Percentiles rank a stretch among this genome's conserved stretches.
These are phyloP conservation scores for Suillus hirtellus DNA, from an alignment of 768 basidiomycete genomes.

Conservation along the genomic window DNA sequence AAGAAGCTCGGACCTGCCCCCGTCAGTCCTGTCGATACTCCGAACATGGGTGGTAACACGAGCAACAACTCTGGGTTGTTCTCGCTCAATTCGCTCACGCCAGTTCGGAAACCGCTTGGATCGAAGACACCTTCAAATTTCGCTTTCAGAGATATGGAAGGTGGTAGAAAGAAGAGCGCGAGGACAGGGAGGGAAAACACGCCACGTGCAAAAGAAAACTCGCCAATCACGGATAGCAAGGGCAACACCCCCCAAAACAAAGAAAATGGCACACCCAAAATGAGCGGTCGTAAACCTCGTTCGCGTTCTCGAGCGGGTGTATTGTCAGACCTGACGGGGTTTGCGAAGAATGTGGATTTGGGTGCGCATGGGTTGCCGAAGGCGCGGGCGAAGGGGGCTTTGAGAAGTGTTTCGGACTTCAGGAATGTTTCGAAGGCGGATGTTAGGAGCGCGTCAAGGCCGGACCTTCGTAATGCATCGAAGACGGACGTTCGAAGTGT, in stretches of 20 bases:
- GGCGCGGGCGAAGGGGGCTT: constrained; percentile 27
- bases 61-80: constrained; percentile 4
- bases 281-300: constrained; percentile 31
- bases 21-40: not conserved
- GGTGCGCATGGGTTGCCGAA: constrained; percentile 27
- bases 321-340: constrained; percentile 42
- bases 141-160: not conserved
- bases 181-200: not conserved
- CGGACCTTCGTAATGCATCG: not conserved
- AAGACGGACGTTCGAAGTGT: not conserved
- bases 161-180: not conserved
- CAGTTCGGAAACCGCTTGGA: constrained; percentile 23
- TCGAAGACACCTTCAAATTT: constrained; percentile 20
- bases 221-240: not conserved
- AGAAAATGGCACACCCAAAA: constrained; percentile 14
- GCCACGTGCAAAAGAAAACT: constrained; percentile 15
- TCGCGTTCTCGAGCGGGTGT: constrained; percentile 31
- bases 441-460: constrained; percentile 10
- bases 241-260: constrained; percentile 31
- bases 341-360: constrained; percentile 34
- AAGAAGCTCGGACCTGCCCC: constrained; percentile 1
- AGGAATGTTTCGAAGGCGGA: constrained; percentile 16
- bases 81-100: constrained; percentile 26
- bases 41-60: constrained; percentile 27
- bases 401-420: constrained; percentile 42